Evolutionary conservation across 2,329 filamentous ascomycete species (phyloP), one percentile per base, ranked within the genome.

Genomic region (Ophiocordyceps sinensis): DNA sequence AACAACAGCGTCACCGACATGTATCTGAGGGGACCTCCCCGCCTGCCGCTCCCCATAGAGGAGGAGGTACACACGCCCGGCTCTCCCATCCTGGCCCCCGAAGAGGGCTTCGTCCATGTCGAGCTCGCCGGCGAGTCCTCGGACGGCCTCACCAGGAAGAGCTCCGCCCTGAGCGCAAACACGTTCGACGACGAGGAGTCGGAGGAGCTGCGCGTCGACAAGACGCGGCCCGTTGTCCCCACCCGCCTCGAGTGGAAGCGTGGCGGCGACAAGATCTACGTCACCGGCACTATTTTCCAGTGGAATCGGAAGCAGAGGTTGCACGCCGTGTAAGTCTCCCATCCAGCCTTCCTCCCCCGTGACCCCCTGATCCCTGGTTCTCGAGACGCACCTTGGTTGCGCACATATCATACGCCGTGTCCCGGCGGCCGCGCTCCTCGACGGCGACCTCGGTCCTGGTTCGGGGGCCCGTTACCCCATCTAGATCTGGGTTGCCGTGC

Each of bases 281-380:
- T 98, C 37, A 98, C 91, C 1, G 89, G 89, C 49, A 96, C 91
- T 17, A 95, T 96, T 57, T 93, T 94, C 52, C 85, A 89, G 59
- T 98, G 91, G 91, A 87, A 93, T 63, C 82, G 83, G 59, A 96
- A 96, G 64, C 93, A 88, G 58, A 77, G 83, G 51, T 68, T 98
- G 55, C 78, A 87, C 61, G 79, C 75, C 60, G 81, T 85, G 87
- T 94, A 75, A 75, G 82, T 77, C n/a, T 10, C 15, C 31, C 21
- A n/a, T 23, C 23, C 4, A 23, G 7, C 14, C n/a, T 15, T 34
- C 32, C n/a, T 36, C 28, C 21, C 21, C 26, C 6, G 5, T 9
- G n/a, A 34, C 32, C 32, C 32, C 14, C n/a, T 34, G 32, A 34
- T 34, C 32, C 32, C n/a, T 14, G 32, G 8, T 15, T 34, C 28